phyloP scores from a whole-genome alignment of 2,329 filamentous ascomycete species.

The Pestalotiopsis sp. region DNA sequence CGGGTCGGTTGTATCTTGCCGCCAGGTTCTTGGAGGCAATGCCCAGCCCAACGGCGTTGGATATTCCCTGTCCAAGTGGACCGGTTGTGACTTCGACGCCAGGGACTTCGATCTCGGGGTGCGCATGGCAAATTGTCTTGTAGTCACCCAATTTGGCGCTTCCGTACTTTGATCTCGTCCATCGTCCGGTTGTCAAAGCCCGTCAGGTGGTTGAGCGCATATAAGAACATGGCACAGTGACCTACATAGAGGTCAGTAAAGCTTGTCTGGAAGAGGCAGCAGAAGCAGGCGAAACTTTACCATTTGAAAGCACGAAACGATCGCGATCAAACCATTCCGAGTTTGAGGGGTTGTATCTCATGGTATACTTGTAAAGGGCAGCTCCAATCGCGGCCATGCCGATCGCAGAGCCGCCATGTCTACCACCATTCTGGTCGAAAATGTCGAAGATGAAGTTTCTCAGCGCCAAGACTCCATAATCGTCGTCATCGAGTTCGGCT shows the following conservation, averaged over 20 bases:
- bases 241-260: slow-evolving; percentile 20
- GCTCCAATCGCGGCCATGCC: slow-evolving; percentile 38
- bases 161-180: slow-evolving; percentile 49
- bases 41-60: slow-evolving; percentile 58
- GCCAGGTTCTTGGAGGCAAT: slow-evolving; percentile 54
- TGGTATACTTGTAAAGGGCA: slow-evolving; percentile 56
- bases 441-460: slow-evolving; percentile 8
- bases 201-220: slow-evolving; percentile 47
- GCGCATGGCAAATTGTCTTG: slow-evolving; percentile 49
- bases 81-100: slow-evolving; percentile 59
- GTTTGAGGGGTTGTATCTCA: slow-evolving; percentile 55
- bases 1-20: slow-evolving; percentile 49
- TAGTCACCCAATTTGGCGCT: slow-evolving; percentile 33
- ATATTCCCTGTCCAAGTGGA: slow-evolving; percentile 55
- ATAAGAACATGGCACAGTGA: slow-evolving; percentile 51
- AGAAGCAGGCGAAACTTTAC: slow-evolving; percentile 17
- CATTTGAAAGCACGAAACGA: slow-evolving; percentile 60
- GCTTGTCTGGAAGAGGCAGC: neutral
- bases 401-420: slow-evolving; percentile 22
- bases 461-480: slow-evolving; percentile 11
- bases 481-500: slow-evolving; percentile 11
- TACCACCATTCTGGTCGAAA: neutral
- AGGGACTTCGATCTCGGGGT: slow-evolving; percentile 56
- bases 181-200: slow-evolving; percentile 52
- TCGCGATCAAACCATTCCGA: slow-evolving; percentile 58